A percentile compares a stretch with the other conserved stretches of the same genome.
These are phyloP conservation scores for Glarea lozoyensis DNA, from an alignment of 495 filamentous ascomycete species.

Conservation along the genomic window DNA sequence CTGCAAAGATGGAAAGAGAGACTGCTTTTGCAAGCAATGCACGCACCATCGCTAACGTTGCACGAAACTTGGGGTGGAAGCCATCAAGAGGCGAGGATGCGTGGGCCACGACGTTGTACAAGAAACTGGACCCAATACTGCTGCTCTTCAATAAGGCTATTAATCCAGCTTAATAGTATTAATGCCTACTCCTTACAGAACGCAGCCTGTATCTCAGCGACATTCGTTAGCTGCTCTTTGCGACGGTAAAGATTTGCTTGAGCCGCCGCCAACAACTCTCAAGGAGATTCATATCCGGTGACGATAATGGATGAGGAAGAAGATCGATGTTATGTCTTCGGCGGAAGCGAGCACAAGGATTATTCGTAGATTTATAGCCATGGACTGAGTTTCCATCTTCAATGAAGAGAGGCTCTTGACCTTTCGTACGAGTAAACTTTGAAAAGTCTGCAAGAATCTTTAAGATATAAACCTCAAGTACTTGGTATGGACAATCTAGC, in stretches of 20 bases:
- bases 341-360: background rate
- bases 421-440: too few species aligned
- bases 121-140: too few species aligned
- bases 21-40: too few species aligned
- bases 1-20: too few species aligned
- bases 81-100: too few species aligned
- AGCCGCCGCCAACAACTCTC: constrained; percentile 1
- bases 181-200: too few species aligned
- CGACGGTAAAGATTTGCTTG: constrained; percentile 5
- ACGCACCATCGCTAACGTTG: too few species aligned
- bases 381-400: constrained; percentile 2
- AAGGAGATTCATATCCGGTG: constrained; percentile 4
- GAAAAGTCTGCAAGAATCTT: constrained; percentile 4
- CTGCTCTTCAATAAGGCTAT: constrained; percentile 1
- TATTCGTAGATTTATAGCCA: background rate
- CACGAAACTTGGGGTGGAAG: too few species aligned
- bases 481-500: background rate
- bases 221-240: constrained; percentile 1
- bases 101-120: too few species aligned
- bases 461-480: background rate
- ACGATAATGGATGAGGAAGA: background rate
- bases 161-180: constrained; percentile 6
- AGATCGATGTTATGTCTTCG: background rate
- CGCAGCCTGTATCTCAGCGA: background rate
- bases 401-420: constrained; percentile 7